These are phyloP conservation scores for Suillus ampliporus DNA, from an alignment of 768 basidiomycete species.

Conservation along the genomic window DNA sequence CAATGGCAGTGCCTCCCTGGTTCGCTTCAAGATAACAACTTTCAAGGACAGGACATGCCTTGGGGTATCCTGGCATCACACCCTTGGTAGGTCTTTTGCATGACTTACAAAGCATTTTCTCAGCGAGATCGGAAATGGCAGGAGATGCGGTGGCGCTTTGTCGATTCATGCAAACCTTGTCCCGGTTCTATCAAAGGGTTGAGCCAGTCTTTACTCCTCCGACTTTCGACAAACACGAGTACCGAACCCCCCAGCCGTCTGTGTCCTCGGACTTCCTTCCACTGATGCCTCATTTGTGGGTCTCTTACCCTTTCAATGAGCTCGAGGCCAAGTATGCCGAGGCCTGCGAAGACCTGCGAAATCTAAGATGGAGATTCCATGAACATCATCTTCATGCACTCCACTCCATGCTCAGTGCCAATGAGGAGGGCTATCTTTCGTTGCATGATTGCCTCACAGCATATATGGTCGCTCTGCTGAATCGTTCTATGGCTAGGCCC, in stretches of 20 bases:
- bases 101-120: background rate
- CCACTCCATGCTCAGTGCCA: slow-evolving; percentile 16
- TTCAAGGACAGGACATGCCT: slow-evolving; percentile 32
- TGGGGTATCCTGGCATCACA: slow-evolving; percentile 42
- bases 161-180: slow-evolving; percentile 37
- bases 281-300: slow-evolving; percentile 32
- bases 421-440: slow-evolving; percentile 18
- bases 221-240: slow-evolving; percentile 30
- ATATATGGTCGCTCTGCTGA: slow-evolving; percentile 30
- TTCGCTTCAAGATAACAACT: slow-evolving; percentile 35
- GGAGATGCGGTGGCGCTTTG: slow-evolving; percentile 36
- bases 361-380: slow-evolving; percentile 24
- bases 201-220: slow-evolving; percentile 21
- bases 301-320: slow-evolving; percentile 22
- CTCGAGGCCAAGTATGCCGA: slow-evolving; percentile 21
- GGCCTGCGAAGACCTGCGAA: slow-evolving; percentile 16
- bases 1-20: slow-evolving; percentile 26
- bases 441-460: slow-evolving; percentile 39
- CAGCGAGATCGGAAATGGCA: slow-evolving; percentile 13
- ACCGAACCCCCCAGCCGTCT: slow-evolving; percentile 22
- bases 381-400: slow-evolving; percentile 19
- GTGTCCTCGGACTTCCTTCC: slow-evolving; percentile 21
- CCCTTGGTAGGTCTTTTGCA: slow-evolving; percentile 29
- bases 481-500: slow-evolving; percentile 16
- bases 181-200: slow-evolving; percentile 34